Evolutionary conservation across 2,329 filamentous ascomycete genomes (phyloP).

Genomic region (Fusarium sulawesiense): DNA sequence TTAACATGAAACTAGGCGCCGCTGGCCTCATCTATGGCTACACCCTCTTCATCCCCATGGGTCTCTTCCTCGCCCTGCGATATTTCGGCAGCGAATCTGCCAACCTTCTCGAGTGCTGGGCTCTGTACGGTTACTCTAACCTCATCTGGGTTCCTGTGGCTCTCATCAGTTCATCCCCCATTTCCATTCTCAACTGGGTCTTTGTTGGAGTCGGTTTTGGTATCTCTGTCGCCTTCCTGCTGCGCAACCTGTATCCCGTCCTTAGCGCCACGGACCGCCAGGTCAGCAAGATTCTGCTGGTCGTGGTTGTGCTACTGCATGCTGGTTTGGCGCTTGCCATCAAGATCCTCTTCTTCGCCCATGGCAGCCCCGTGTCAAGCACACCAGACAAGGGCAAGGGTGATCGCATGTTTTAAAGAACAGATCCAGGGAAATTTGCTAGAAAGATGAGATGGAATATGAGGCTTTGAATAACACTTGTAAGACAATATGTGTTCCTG

Average conservation of each 20-base stretch:
- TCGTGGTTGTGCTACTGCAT: slow-evolving; percentile 87
- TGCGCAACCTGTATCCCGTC: slow-evolving; percentile 90
- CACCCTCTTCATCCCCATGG: slow-evolving; percentile 85
- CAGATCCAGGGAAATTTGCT: background rate
- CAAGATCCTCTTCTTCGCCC: slow-evolving; percentile 96
- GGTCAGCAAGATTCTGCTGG: slow-evolving; percentile 86
- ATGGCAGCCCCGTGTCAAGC: slow-evolving; percentile 67
- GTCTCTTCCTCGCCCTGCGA: slow-evolving; percentile 86
- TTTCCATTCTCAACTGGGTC: slow-evolving; percentile 89
- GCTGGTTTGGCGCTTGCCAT: slow-evolving; percentile 92
- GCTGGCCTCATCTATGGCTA: slow-evolving; percentile 97
- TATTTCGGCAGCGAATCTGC: slow-evolving; percentile 97
- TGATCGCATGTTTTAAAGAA: slow-evolving; percentile 31
- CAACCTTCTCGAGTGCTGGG: slow-evolving; percentile 94
- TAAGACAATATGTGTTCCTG: slow-evolving; percentile 32
- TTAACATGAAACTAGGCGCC: slow-evolving; percentile 65
- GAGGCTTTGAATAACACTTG: slow-evolving; percentile 25
- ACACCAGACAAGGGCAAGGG: slow-evolving; percentile 51
- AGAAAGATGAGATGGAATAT: slow-evolving; percentile 14
- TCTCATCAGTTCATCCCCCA: slow-evolving; percentile 87
- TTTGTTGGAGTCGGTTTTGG: slow-evolving; percentile 91
- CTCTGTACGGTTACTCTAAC: slow-evolving; percentile 95
- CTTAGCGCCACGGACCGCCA: slow-evolving; percentile 92
- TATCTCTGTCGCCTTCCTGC: slow-evolving; percentile 82
- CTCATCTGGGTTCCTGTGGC: slow-evolving; percentile 97